Evolutionary conservation across 345 rosid genomes (phyloP), one percentile per base, ranked within the genome.

Genomic region (Brassica juncea): DNA sequence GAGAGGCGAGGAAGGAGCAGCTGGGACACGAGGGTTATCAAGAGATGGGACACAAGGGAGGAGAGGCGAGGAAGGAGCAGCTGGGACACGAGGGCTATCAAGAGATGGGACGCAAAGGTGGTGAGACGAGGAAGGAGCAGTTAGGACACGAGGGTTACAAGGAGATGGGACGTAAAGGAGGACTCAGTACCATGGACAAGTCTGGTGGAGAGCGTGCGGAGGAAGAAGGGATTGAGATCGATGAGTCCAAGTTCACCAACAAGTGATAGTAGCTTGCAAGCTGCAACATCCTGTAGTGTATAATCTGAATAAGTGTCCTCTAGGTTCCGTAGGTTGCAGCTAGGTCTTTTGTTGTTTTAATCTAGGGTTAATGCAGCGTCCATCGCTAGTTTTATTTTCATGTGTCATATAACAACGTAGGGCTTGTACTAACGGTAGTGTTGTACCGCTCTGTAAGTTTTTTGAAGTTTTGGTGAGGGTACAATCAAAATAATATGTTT

Each of bases 141-240:
- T n/a, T 93, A 1, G 92, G 96, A 1, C 68, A 54, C 1, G 97
- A 88, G 72, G 98, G 97, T 30, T 93, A 93, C 28, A 83, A 85
- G 66, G 87, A 91, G 74, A 91, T 91, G 93, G 95, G 97, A 2
- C 84, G 86, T 1, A 89, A 87, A 73, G 94, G 94, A 19, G 93
- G 92, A 15, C 86, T 90, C 6, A 88, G 88, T 83, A 84, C 92
- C 11, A 70, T 11, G 60, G 90, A 89, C 0, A 89, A 87, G 76
- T 87, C 96, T 0, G 90, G 91, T 6, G 91, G 84, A 2, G 90
- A 87, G 54, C 83, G 94, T 3, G 91, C 88, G 0, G 89, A 81
- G 9, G 82, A 76, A 8, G 88, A 91, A 82, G 94, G 96, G 6
- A 85, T 94, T 30, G 14, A 71, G 0, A 85, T 89, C 21, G 89